A percentile compares a stretch with the other conserved stretches of the same genome.
These are phyloP conservation scores for Aspergillus sp. DNA, from an alignment of 2,329 filamentous ascomycete genomes.

Conservation along the genomic window DNA sequence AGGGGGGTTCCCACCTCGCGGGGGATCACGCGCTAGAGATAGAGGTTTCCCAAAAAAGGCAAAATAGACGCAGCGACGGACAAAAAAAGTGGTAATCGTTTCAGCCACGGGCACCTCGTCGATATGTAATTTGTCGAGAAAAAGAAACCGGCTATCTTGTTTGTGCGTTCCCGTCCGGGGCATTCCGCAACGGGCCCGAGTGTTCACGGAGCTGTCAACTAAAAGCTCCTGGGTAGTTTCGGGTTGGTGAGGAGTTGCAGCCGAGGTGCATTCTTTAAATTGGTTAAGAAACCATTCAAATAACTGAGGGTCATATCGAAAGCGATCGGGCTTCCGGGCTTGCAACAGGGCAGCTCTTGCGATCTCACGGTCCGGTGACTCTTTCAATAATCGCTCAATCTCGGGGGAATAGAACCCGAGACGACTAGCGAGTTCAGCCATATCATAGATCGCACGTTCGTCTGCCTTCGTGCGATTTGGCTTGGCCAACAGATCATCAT, in stretches of 20 bases:
- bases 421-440: constrained; percentile 12
- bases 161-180: constrained; percentile 7
- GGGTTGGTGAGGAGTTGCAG: constrained; percentile 8
- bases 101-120: constrained; percentile 6
- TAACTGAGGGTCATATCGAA: constrained; percentile 8
- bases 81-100: constrained; percentile 12
- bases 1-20: not conserved
- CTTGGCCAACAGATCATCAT: constrained; percentile 7
- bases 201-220: constrained; percentile 7
- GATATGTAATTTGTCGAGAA: constrained; percentile 10
- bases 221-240: constrained; percentile 5
- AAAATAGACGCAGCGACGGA: constrained; percentile 16
- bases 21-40: constrained; percentile 1
- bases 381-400: constrained; percentile 8
- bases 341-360: constrained; percentile 10
- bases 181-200: constrained; percentile 8
- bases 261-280: constrained; percentile 12
- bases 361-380: constrained; percentile 12
- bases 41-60: constrained; percentile 13
- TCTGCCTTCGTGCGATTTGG: constrained; percentile 8
- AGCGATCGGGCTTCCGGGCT: constrained; percentile 11
- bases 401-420: constrained; percentile 12
- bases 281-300: constrained; percentile 11
- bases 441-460: constrained; percentile 11
- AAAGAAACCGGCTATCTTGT: constrained; percentile 13